Evolutionary conservation across 176 grass and related monocot genomes (phyloP), one percentile per base, ranked within the genome.

Genomic region (Zoysia pacifica): DNA sequence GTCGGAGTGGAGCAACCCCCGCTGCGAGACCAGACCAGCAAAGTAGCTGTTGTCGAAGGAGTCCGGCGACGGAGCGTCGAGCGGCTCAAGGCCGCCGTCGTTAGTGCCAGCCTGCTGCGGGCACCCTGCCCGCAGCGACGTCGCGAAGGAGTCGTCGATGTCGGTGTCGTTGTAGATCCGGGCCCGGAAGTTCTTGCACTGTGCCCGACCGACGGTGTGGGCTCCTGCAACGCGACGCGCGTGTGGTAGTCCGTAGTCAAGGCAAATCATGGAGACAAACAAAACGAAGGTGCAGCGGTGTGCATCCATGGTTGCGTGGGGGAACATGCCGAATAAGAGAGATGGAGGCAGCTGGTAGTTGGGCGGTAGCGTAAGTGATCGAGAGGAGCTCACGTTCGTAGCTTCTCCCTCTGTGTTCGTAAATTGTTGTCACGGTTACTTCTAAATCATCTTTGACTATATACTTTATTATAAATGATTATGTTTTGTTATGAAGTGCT

Each of bases 161-260:
- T 88, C 48, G 77, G 89, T 77, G 77, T 91, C 91, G 56, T 79
- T 88, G 87, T 91, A 93, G 84, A 97, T 91, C 69, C 79, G 84
- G 68, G 55, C 35, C 12, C 94, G 88, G 89, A 72, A 88, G 65
- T 69, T 91, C 55, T 60, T 28, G 84, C 94, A 93, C 61, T 84
- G 91, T 6, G 58, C 87, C 50, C 45, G 81, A 9, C 94, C 94
- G 18, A 97, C 83, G 91, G 94, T 97, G 81, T 97, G 94, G 18
- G 84, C 91, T 5, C 94, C 94, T 82, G 79, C 28, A 15, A 14
- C 5, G 20, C 15, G 45, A 47, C 45, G 45, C 45, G 8, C 45
- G 45, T 47, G 5, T 47, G 8, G 45, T 47, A 7, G 4, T 9
- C 11, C 9, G 48, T 35, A 41, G 39, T 10, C 0, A 8, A 71